Evolutionary conservation across 208 protist species (phyloP).

Genomic region (Acanthamoeba royreba): DNA sequence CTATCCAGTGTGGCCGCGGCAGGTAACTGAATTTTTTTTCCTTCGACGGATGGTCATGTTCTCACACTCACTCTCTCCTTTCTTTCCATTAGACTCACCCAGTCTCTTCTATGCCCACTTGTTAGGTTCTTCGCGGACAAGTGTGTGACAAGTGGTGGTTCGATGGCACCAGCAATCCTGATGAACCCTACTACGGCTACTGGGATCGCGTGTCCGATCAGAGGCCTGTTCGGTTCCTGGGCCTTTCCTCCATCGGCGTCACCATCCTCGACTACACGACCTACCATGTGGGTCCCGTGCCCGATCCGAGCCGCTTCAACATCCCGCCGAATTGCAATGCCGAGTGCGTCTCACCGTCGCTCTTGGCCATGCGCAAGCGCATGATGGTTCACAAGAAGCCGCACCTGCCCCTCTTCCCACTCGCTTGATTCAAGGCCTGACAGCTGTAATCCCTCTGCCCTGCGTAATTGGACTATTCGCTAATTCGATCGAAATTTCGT

Average conservation of each 20-base stretch:
- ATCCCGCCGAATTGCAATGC: not conserved
- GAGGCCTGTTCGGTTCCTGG: not conserved
- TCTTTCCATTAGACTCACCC: not conserved
- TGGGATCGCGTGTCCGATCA: not conserved
- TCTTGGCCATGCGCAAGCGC: not conserved
- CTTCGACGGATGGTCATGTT: too few relatives aligned
- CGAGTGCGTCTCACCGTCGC: not conserved
- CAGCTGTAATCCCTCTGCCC: not conserved
- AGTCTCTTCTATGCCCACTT: not conserved
- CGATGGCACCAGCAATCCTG: not conserved
- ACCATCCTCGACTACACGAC: not conserved
- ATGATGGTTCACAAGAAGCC: not conserved
- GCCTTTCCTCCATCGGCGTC: not conserved
- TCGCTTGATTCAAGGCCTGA: not conserved
- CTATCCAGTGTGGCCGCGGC: too few relatives aligned
- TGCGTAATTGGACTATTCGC: not conserved
- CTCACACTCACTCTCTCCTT: too few relatives aligned
- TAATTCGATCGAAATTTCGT: not conserved
- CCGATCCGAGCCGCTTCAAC: not conserved
- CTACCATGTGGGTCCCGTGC: not conserved
- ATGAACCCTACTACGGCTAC: not conserved
- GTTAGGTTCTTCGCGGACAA: not conserved
- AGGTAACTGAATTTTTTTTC: too few relatives aligned
- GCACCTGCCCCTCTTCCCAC: not conserved
- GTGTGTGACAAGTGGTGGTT: not conserved